A percentile compares a stretch with the other conserved stretches of the same genome.
Evolutionary conservation across 257 asterid genomes (phyloP).

Genomic region (Nicotiana benthamiana): DNA sequence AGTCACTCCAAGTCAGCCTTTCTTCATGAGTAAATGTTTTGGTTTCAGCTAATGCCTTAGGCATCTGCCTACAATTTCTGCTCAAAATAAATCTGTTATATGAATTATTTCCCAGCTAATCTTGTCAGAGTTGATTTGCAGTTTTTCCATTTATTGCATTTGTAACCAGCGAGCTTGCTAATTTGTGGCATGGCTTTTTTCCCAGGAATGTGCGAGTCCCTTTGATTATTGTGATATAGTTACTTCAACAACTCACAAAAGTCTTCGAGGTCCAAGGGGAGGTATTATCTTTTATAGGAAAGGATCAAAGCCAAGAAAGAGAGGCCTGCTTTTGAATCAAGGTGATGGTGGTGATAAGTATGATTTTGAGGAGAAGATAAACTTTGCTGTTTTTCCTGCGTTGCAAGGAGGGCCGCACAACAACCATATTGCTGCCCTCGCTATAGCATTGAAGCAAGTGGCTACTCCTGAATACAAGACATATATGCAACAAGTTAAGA

Average conservation of each 20-base stretch:
- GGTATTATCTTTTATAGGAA: slow-evolving; percentile 82
- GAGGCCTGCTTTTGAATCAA: slow-evolving; percentile 64
- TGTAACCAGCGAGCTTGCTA: not conserved
- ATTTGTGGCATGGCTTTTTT: slow-evolving; percentile 6
- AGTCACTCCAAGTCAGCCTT: not conserved
- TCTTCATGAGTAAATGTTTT: not conserved
- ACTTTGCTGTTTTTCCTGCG: slow-evolving; percentile 84
- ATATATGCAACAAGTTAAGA: slow-evolving; percentile 82
- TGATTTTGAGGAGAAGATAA: slow-evolving; percentile 85
- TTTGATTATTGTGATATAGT: slow-evolving; percentile 76
- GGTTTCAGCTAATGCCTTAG: not conserved
- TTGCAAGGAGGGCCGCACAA: slow-evolving; percentile 94
- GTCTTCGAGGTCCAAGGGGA: slow-evolving; percentile 93
- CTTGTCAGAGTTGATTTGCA: not conserved
- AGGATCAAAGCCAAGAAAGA: slow-evolving; percentile 71
- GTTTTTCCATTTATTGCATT: not conserved
- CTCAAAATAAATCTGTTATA: not conserved
- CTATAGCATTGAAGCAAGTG: slow-evolving; percentile 81
- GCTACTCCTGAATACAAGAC: slow-evolving; percentile 66
- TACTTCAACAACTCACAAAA: slow-evolving; percentile 86
- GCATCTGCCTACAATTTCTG: not conserved
- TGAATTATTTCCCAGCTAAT: not conserved
- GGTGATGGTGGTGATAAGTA: slow-evolving; percentile 61
- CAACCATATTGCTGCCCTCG: slow-evolving; percentile 84
- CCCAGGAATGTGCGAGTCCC: slow-evolving; percentile 78